phyloP scores from a whole-genome alignment of 139 green algal genomes.

The Chlamydomonas incerta region DNA sequence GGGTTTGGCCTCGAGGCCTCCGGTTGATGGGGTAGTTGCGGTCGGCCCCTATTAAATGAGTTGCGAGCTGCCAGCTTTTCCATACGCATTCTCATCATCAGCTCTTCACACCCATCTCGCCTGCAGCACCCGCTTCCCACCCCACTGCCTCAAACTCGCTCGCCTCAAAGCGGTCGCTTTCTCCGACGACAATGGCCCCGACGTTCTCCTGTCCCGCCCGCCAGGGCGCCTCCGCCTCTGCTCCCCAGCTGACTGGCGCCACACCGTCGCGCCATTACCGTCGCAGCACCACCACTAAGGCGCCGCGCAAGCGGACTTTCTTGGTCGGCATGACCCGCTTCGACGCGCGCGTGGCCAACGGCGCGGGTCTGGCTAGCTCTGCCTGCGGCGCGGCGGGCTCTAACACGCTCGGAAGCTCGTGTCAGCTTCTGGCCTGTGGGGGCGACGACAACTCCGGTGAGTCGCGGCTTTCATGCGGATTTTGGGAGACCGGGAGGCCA shows the following conservation, averaged over 20 bases:
- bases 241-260: neutral
- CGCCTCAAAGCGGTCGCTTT: neutral
- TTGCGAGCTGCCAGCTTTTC: no score
- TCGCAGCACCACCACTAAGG: slow-evolving; percentile 41
- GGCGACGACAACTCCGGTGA: no score
- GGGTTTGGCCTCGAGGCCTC: no score
- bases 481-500: no score
- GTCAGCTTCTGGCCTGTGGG: neutral
- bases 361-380: neutral
- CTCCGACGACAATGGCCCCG: neutral
- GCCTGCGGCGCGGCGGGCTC: neutral
- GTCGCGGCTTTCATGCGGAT: no score
- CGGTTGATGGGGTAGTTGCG: no score
- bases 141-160: neutral
- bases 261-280: slow-evolving; percentile 21
- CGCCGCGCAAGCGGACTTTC: slow-evolving; percentile 52
- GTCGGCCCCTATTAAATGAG: no score
- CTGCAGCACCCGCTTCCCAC: neutral
- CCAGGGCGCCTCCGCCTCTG: neutral
- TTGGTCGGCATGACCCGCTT: slow-evolving; percentile 44
- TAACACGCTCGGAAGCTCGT: neutral
- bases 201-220: neutral
- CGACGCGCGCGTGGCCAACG: neutral
- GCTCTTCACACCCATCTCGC: neutral
- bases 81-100: neutral